Evolutionary conservation across 208 protist genomes (phyloP), one percentile per base, ranked within the genome.

Genomic region (Crithidia brevicula): DNA sequence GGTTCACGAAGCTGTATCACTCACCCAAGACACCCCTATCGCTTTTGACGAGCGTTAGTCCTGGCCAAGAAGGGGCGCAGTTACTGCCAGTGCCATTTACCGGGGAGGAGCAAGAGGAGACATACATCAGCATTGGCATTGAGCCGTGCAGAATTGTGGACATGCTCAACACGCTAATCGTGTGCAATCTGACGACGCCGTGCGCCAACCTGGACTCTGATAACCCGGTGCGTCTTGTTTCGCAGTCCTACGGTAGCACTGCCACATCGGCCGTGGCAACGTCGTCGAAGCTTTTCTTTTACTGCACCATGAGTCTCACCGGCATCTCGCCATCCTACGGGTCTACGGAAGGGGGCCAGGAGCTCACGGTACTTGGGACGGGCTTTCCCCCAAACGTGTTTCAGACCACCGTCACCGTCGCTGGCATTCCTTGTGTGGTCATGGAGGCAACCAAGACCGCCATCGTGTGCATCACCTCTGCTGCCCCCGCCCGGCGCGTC

Each of bases 1-100:
- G 79, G 6, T 85, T 85, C 59, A 79, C 72, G 27, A 77, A 75
- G 53, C 64, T 81, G 7, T 18, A 22, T 8, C 27, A 69, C 63
- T 81, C 79, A 5, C 74, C 79, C 1, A 38, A 34, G 27, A n/a
- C 2, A 20, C 51, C 61, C 15, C 23, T 4, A 16, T 63, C 56
- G 61, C 8, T 65, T 4, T n/a, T n/a, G n/a, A n/a, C n/a, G n/a
- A n/a, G n/a, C n/a, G n/a, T n/a, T n/a, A n/a, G n/a, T n/a, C n/a
- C 16, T 6, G 49, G 23, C 33, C 3, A 9, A 31, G n/a, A n/a
- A n/a, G n/a, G n/a, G n/a, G n/a, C n/a, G n/a, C n/a, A n/a, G n/a
- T n/a, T n/a, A n/a, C n/a, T n/a, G n/a, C n/a, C n/a, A n/a, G n/a
- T n/a, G n/a, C n/a, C n/a, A n/a, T n/a, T n/a, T n/a, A n/a, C n/a